Conservation (phyloP, 78 protist genomes). For the Dictyostelium brefeldianum region DNA sequence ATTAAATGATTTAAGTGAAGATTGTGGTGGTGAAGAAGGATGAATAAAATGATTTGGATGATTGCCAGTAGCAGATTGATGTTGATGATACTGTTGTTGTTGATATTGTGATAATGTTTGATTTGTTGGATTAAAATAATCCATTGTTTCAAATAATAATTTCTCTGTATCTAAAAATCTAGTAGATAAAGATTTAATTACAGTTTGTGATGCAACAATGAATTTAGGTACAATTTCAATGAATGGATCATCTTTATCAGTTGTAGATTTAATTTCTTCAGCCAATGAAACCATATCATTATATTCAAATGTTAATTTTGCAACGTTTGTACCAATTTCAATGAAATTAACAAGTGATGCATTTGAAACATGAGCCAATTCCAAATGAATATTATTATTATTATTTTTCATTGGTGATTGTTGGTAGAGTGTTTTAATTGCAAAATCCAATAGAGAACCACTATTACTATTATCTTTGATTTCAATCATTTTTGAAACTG, state of each 20-base stretch:
- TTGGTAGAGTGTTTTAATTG: conserved; percentile 44
- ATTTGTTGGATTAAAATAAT: conserved; percentile 53
- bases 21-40: neutral
- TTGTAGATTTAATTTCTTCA: conserved; percentile 33
- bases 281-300: neutral
- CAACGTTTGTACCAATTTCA: conserved; percentile 26
- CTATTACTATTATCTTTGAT: conserved; percentile 39
- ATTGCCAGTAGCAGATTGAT: no score
- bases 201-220: neutral
- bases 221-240: conserved; percentile 27
- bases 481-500: conserved; percentile 57
- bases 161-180: conserved; percentile 34
- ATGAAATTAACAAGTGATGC: conserved; percentile 59
- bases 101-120: conserved; percentile 5
- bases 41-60: neutral
- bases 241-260: conserved; percentile 63
- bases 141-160: conserved; percentile 24
- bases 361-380: conserved; percentile 48
- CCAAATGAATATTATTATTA: conserved; percentile 11
- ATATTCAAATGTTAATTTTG: neutral
- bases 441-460: conserved; percentile 65
- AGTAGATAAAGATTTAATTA: neutral
- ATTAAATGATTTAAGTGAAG: neutral
- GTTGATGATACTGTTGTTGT: conserved; percentile 9
- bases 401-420: neutral